A percentile compares a stretch with the other conserved stretches of the same genome.
These are phyloP conservation scores for Colletotrichum siamense DNA, from an alignment of 2,329 filamentous ascomycete species.

Conservation along the genomic window DNA sequence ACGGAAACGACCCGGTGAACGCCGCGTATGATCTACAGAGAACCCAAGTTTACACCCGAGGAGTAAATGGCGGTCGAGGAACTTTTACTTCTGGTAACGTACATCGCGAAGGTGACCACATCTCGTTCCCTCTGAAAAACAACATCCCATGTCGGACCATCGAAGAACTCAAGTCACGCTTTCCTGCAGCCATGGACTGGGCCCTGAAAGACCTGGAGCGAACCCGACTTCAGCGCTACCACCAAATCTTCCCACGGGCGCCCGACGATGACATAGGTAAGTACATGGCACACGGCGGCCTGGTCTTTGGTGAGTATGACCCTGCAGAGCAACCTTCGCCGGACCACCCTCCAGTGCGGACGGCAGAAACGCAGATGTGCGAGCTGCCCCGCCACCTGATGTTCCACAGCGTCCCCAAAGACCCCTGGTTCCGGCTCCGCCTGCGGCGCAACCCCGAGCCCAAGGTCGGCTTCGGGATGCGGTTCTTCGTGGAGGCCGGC, in stretches of 20 bases:
- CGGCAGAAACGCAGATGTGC: not conserved
- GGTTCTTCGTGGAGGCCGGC: not conserved
- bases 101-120: not conserved
- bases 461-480: not conserved
- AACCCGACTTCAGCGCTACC: not conserved
- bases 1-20: not conserved
- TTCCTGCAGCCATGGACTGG: not conserved
- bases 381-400: not conserved
- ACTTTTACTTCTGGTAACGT: not conserved
- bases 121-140: not conserved
- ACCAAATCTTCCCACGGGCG: not conserved
- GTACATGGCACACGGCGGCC: conserved; percentile 2
- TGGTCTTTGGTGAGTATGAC: not conserved
- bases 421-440: not conserved
- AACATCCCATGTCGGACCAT: not conserved
- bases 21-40: conserved; percentile 8
- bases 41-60: conserved; percentile 6
- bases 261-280: not conserved
- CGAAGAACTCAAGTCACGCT: not conserved
- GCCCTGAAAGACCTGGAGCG: not conserved
- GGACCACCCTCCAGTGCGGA: not conserved
- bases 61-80: not conserved
- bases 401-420: conserved; percentile 1
- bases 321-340: not conserved
- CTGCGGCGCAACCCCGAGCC: not conserved